Base-by-base conservation (phyloP, 768 basidiomycete genomes). In the Dioszegia crocea region DNA sequence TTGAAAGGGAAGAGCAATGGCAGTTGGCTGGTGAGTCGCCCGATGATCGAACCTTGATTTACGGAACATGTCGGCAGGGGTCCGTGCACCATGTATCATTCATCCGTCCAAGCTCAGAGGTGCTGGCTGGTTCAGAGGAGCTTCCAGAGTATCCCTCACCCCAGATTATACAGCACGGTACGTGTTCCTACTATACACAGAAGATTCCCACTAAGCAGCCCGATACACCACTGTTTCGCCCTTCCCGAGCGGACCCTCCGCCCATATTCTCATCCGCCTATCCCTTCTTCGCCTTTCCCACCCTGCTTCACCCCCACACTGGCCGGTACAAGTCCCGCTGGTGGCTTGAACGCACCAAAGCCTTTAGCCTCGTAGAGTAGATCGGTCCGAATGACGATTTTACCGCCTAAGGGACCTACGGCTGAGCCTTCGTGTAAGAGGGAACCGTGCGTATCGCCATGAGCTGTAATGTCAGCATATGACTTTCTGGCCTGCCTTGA, bases 301-400 rank as follows among this genome's bases (percentile, higher is more conserved):
- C 70, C 70, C 31, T 66, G 61, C 26, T 47, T 55, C n/a, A 68
- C 58, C 3, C 67, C 65, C 17, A 65, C 70, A 56, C 67, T 68
- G 2, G 70, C 67, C 49, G 70, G 70, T 6, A 33, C 33, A 14
- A 33, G 8, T 6, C 6, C 33, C 6, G 33, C 14, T 14, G 33
- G 14, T 1, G 70, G 70, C 41, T 68, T 72, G 57, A 68, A 76
- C 39, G 66, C 63, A 2, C 73, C 73, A 52, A 73, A 74, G 12
- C 73, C 75, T 63, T 70, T 65, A 19, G 75, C 73, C 51, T 76
- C 75, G 47, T 76, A 76, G 33, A 76, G 43, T 44, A 76, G 60
- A 65, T 78, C 77, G 8, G 77, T 78, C 12, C 77, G 61, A 47
- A 78, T 78, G 14, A 78, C 75, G 23, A 74, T 66, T 61, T 78